Evolutionary conservation across 768 basidiomycete species (phyloP).

Genomic region (Boletellus ananas): DNA sequence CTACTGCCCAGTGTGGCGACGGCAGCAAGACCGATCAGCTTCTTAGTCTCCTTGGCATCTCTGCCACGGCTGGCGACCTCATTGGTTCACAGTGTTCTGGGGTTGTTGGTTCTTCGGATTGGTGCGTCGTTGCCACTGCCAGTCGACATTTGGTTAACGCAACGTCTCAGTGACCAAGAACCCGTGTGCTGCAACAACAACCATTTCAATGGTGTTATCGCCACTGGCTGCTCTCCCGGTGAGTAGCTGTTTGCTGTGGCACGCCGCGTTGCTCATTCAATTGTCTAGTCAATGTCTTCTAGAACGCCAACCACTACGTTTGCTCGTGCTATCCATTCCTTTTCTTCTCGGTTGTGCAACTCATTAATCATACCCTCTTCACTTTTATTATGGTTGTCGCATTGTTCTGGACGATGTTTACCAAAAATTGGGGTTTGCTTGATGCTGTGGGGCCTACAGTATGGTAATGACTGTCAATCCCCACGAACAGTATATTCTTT

Average conservation of each 20-base stretch:
- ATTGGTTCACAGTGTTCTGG: conserved; percentile 35
- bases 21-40: background rate
- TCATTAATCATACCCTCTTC: conserved; percentile 17
- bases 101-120: conserved; percentile 23
- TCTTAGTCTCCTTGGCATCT: background rate
- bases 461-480: too few relatives aligned
- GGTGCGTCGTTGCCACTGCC: conserved; percentile 9
- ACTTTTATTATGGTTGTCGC: background rate
- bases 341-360: background rate
- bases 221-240: conserved; percentile 39
- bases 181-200: conserved; percentile 41
- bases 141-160: background rate
- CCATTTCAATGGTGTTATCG: conserved; percentile 34
- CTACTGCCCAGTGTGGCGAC: accelerated
- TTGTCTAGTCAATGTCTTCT: conserved; percentile 16
- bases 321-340: conserved; percentile 17
- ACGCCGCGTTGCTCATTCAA: background rate
- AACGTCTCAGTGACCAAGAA: conserved; percentile 26
- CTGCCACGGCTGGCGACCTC: accelerated
- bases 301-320: background rate
- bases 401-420: background rate
- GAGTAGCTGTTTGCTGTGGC: conserved; percentile 1
- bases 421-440: background rate
- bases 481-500: too few relatives aligned
- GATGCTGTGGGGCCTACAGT: too few relatives aligned